phyloP scores from a whole-genome alignment of 768 basidiomycete genomes.

The Strobilomyces confusus region DNA sequence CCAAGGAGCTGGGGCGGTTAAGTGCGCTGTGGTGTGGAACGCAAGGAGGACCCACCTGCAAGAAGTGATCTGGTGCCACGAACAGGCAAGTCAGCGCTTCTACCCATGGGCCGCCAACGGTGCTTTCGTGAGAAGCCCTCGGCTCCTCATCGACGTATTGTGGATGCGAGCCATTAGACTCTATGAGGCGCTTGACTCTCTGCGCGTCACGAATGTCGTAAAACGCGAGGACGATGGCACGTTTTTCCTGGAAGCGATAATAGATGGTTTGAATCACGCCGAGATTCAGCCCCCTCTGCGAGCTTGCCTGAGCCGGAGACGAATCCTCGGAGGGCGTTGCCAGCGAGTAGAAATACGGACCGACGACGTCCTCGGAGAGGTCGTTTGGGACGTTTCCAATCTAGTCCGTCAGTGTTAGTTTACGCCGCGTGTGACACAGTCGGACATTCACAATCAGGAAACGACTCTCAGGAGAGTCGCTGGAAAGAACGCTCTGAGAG shows the following conservation, averaged over 20 bases:
- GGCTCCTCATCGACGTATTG: constrained; percentile 6
- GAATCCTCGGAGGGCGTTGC: constrained; percentile 16
- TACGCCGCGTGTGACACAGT: background rate
- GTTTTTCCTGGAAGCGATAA: constrained; percentile 44
- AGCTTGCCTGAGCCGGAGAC: constrained; percentile 1
- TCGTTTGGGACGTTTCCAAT: constrained; percentile 38
- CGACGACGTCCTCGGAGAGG: constrained; percentile 29
- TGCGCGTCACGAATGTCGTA: constrained; percentile 55
- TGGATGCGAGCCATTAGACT: constrained; percentile 14
- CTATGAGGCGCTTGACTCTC: constrained; percentile 42
- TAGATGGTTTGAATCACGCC: constrained; percentile 53
- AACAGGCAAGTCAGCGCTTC: constrained; percentile 40
- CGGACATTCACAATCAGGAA: constrained; percentile 29
- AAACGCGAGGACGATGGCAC: constrained; percentile 58
- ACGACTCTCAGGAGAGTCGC: constrained; percentile 25
- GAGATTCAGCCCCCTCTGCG: constrained; percentile 10
- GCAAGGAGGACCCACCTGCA: constrained; percentile 33
- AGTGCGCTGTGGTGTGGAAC: constrained; percentile 1
- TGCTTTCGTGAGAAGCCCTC: background rate
- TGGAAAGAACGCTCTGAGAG: constrained; percentile 2
- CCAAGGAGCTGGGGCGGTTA: constrained; percentile 47
- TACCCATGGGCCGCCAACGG: constrained; percentile 13
- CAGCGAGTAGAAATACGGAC: constrained; percentile 29
- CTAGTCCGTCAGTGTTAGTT: constrained; percentile 26
- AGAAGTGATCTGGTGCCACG: constrained; percentile 43